Evolutionary conservation across 1,284 basidiomycete genomes (phyloP).

Genomic region (Porodaedalea pini): DNA sequence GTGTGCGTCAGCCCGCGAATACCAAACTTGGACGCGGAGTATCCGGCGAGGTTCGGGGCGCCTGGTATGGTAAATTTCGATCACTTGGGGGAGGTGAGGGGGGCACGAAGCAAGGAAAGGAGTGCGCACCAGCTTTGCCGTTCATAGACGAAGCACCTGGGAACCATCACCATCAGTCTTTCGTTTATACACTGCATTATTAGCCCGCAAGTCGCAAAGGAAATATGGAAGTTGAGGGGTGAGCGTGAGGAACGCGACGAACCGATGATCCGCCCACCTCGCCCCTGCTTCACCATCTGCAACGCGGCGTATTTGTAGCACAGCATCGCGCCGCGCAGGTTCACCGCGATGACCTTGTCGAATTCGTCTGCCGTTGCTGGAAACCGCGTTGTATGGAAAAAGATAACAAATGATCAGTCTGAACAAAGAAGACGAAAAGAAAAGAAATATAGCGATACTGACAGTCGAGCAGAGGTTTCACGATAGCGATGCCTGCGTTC

Average conservation of each 20-base stretch:
- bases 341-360: slow-evolving; percentile 18
- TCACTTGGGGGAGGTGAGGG: too few relatives aligned
- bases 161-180: background rate
- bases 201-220: too few relatives aligned
- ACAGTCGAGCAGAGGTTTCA: slow-evolving; percentile 12
- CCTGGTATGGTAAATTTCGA: too few relatives aligned
- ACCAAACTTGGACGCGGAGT: slow-evolving; percentile 15
- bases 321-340: slow-evolving; percentile 21
- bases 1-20: slow-evolving; percentile 16
- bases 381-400: too few relatives aligned
- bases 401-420: too few relatives aligned
- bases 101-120: background rate
- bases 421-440: too few relatives aligned
- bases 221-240: background rate
- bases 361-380: slow-evolving; percentile 17
- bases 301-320: slow-evolving; percentile 23
- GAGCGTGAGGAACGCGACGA: background rate
- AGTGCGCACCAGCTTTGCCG: slow-evolving; percentile 10
- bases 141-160: slow-evolving; percentile 14
- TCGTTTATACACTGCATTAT: too few relatives aligned
- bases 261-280: slow-evolving; percentile 19
- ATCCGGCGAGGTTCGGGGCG: slow-evolving; percentile 9
- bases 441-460: too few relatives aligned
- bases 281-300: slow-evolving; percentile 23
- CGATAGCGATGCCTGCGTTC: slow-evolving; percentile 21